Evolutionary conservation across 2,329 filamentous ascomycete species (phyloP).

Genomic region (Pseudogymnoascus sp.): DNA sequence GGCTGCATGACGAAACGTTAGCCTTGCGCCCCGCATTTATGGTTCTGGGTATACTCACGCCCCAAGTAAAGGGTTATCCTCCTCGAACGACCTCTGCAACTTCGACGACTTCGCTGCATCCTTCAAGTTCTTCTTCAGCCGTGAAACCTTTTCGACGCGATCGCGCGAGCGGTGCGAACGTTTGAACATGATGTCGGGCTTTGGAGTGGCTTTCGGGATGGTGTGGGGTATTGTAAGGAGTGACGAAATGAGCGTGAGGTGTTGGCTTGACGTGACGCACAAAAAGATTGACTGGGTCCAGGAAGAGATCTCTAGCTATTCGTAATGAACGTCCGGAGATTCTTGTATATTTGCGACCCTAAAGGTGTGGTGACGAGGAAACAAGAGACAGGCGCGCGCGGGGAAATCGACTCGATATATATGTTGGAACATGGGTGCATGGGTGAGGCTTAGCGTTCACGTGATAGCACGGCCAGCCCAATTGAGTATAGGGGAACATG

Average conservation of each 20-base stretch:
- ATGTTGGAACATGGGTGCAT: conserved; percentile 4
- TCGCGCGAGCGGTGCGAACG: conserved; percentile 79
- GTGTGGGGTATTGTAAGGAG: conserved; percentile 22
- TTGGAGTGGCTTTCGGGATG: conserved; percentile 16
- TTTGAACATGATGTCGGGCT: conserved; percentile 65
- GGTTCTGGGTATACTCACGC: conserved; percentile 31
- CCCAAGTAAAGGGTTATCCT: conserved; percentile 39
- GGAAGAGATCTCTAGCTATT: conserved; percentile 30
- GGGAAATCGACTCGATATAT: conserved; percentile 15
- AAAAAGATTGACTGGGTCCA: conserved; percentile 31
- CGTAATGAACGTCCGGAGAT: conserved; percentile 30
- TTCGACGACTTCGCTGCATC: conserved; percentile 74
- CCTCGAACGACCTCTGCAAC: conserved; percentile 73
- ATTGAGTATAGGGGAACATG: background rate
- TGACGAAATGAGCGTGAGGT: conserved; percentile 28
- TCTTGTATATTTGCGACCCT: conserved; percentile 29
- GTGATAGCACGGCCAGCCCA: conserved; percentile 3
- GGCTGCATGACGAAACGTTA: conserved; percentile 15
- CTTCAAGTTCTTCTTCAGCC: conserved; percentile 70
- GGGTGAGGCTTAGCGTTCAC: conserved; percentile 9
- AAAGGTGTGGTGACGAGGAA: conserved; percentile 28
- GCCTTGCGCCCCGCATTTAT: conserved; percentile 15
- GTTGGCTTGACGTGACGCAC: conserved; percentile 27
- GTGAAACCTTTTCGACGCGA: conserved; percentile 80
- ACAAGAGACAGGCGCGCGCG: conserved; percentile 13